Evolutionary conservation across 495 filamentous ascomycete species (phyloP).

Genomic region (Viridothelium virens): DNA sequence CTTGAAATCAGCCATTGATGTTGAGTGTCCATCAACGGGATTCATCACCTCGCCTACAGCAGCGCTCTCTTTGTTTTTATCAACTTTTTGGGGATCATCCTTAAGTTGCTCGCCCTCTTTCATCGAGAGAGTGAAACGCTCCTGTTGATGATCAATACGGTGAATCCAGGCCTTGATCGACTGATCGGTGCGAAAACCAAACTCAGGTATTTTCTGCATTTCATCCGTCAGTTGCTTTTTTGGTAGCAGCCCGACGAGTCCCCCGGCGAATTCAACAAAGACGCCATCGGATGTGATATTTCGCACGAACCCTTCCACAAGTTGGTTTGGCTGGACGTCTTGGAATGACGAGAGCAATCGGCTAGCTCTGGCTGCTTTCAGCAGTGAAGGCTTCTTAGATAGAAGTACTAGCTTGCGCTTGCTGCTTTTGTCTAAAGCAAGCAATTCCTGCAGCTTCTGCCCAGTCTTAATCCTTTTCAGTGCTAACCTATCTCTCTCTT

Average conservation of each 20-base stretch:
- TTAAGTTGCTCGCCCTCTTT: slow-evolving; percentile 34
- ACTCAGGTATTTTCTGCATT: slow-evolving; percentile 55
- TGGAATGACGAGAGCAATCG: slow-evolving; percentile 58
- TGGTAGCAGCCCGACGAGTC: slow-evolving; percentile 66
- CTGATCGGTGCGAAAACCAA: slow-evolving; percentile 66
- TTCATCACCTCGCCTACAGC: slow-evolving; percentile 46
- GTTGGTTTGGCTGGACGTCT: slow-evolving; percentile 58
- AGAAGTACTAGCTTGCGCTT: slow-evolving; percentile 63
- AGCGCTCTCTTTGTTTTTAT: slow-evolving; percentile 23
- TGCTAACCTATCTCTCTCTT: slow-evolving; percentile 61
- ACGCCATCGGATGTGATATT: slow-evolving; percentile 69
- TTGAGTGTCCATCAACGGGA: slow-evolving; percentile 59
- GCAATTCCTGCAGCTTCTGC: slow-evolving; percentile 71
- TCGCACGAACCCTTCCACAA: slow-evolving; percentile 72
- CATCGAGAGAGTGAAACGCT: slow-evolving; percentile 57
- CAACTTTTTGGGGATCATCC: neutral
- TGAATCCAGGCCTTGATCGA: slow-evolving; percentile 61
- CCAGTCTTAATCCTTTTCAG: slow-evolving; percentile 74
- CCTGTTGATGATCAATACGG: slow-evolving; percentile 51
- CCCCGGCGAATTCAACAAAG: slow-evolving; percentile 76
- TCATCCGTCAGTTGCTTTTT: slow-evolving; percentile 67
- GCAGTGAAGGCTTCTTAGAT: slow-evolving; percentile 70
- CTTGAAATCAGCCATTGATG: slow-evolving; percentile 57
- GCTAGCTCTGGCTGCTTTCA: slow-evolving; percentile 61
- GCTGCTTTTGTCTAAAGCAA: slow-evolving; percentile 72